Evolutionary conservation across 2,329 filamentous ascomycete genomes (phyloP).

Genomic region (Fusarium sambucinum): DNA sequence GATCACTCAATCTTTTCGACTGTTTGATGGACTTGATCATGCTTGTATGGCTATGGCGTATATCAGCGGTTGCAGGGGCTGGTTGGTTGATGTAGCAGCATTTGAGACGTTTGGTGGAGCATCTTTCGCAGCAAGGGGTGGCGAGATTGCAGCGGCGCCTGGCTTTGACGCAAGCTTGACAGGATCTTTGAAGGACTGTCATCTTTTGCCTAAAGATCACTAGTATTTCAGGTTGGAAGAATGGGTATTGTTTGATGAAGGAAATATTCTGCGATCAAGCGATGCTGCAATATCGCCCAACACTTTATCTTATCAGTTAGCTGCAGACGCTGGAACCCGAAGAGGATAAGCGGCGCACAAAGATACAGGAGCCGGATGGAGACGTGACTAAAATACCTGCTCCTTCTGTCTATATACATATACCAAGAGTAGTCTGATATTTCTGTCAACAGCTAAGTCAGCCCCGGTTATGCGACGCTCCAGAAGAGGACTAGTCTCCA

Average conservation of each 20-base stretch:
- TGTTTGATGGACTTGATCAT: rapidly evolving
- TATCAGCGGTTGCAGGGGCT: neutral
- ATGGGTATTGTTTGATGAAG: neutral
- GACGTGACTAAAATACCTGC: too few relatives aligned
- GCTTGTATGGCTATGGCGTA: too few relatives aligned
- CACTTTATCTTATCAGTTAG: neutral
- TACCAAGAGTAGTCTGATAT: too few relatives aligned
- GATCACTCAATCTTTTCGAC: rapidly evolving
- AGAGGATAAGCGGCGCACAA: too few relatives aligned
- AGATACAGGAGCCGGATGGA: too few relatives aligned
- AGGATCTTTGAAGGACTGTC: neutral
- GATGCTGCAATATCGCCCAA: neutral
- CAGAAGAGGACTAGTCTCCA: conserved; percentile 2
- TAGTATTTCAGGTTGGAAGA: neutral
- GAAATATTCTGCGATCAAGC: neutral
- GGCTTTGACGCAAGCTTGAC: conserved; percentile 7
- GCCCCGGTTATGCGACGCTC: too few relatives aligned
- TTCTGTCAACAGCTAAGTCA: too few relatives aligned
- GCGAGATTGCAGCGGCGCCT: conserved; percentile 15
- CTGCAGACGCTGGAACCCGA: neutral
- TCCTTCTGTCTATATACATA: too few relatives aligned
- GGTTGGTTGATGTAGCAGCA: conserved; percentile 18
- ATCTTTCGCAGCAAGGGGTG: conserved; percentile 12
- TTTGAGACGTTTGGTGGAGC: conserved; percentile 9
- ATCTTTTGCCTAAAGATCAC: neutral